Evolutionary conservation across 2,329 filamentous ascomycete species (phyloP).

Genomic region (Helotiales sp.): DNA sequence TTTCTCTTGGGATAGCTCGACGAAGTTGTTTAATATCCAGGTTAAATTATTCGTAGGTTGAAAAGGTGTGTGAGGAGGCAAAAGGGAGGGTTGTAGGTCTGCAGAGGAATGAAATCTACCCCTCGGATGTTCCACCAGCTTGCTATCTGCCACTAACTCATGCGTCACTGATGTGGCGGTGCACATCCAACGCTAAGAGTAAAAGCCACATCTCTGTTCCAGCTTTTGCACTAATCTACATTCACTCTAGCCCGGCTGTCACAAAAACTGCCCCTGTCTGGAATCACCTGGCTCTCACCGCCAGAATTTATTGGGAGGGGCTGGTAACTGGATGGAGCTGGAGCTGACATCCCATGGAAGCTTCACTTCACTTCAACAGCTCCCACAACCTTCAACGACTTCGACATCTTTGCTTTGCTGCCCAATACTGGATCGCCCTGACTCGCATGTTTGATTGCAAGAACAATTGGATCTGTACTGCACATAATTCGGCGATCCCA

Average conservation of each 20-base stretch:
- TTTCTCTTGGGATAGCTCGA: not conserved
- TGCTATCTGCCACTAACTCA: not conserved
- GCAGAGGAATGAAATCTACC: not conserved
- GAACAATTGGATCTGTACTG: not conserved
- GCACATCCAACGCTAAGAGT: not conserved
- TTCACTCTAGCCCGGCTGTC: not conserved
- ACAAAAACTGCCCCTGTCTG: not conserved
- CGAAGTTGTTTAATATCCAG: no score
- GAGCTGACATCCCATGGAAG: constrained; percentile 10
- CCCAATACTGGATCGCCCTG: not conserved
- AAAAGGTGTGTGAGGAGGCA: not conserved
- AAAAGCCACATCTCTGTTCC: constrained; percentile 24
- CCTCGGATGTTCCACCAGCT: constrained; percentile 4
- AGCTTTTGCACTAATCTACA: not conserved
- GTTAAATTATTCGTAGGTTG: not conserved
- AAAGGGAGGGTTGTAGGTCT: not conserved
- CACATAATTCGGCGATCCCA: not conserved
- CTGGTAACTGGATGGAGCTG: not conserved
- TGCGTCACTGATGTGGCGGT: constrained; percentile 28
- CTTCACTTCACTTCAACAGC: not conserved
- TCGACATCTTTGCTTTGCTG: not conserved
- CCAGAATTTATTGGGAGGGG: constrained; percentile 3
- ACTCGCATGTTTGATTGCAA: not conserved
- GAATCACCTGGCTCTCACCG: not conserved
- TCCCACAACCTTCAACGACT: not conserved